phyloP scores from a whole-genome alignment of 345 rosid species.

The Salix caprea region DNA sequence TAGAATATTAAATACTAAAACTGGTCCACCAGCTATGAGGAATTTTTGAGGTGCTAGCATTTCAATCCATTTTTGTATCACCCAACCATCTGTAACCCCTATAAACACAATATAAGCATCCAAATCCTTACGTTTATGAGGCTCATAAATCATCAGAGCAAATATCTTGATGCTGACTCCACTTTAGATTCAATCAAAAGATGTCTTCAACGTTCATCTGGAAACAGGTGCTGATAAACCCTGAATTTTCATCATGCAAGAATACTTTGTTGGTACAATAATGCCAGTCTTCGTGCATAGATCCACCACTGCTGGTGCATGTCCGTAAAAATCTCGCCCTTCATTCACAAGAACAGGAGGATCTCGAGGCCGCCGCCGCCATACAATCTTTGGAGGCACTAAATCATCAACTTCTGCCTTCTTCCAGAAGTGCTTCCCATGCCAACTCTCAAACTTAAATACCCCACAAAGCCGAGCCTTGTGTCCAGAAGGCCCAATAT shows the following conservation, averaged over 20 bases:
- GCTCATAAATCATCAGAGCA: not conserved
- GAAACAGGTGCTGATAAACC: conserved; percentile 48
- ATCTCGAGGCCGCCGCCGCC: conserved; percentile 77
- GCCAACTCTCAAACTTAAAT: conserved; percentile 75
- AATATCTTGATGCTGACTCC: not conserved
- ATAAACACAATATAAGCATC: too few relatives aligned
- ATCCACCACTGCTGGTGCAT: conserved; percentile 75
- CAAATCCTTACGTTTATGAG: not conserved
- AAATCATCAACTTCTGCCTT: conserved; percentile 73
- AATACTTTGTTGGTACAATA: conserved; percentile 47
- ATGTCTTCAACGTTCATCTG: not conserved
- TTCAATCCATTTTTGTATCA: too few relatives aligned
- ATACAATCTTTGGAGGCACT: conserved; percentile 71
- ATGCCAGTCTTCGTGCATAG: conserved; percentile 76
- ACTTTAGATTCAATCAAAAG: not conserved
- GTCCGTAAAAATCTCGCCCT: conserved; percentile 71
- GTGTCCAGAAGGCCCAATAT: conserved; percentile 80
- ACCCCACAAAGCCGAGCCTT: conserved; percentile 79
- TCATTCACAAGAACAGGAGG: conserved; percentile 61
- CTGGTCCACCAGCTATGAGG: too few relatives aligned
- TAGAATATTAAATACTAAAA: too few relatives aligned
- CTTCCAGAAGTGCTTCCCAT: conserved; percentile 72
- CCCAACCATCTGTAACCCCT: too few relatives aligned
- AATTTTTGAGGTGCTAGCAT: too few relatives aligned
- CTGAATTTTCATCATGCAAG: conserved; percentile 59